phyloP scores from a whole-genome alignment of 345 rosid genomes.

The Eucalyptus fibrosa region DNA sequence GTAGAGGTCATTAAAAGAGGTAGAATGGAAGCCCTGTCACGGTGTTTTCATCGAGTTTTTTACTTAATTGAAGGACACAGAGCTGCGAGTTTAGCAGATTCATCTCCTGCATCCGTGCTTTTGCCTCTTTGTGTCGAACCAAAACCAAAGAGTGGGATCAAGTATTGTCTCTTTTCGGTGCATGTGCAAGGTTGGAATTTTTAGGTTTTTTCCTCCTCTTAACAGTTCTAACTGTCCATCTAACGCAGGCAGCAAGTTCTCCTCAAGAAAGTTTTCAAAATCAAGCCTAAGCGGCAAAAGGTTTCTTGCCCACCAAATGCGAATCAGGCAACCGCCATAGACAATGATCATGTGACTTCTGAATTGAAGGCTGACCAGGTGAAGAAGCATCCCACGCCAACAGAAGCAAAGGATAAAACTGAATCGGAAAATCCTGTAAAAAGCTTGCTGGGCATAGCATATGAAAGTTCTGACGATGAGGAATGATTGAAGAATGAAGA shows the following conservation, averaged over 20 bases:
- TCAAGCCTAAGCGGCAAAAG: conserved; percentile 62
- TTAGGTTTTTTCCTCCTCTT: not conserved
- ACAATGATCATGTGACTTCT: not conserved
- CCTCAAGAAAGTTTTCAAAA: conserved; percentile 77
- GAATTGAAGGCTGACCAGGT: not conserved
- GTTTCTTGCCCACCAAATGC: conserved; percentile 14
- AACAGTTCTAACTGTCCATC: not conserved
- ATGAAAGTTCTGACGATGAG: conserved; percentile 87
- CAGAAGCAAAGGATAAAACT: conserved; percentile 5
- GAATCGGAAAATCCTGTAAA: conserved; percentile 29
- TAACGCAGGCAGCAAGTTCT: conserved; percentile 73
- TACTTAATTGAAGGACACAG: too few species aligned
- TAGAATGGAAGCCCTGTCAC: too few species aligned
- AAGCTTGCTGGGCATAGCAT: conserved; percentile 71
- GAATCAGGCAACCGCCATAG: not conserved
- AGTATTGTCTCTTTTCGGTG: too few species aligned
- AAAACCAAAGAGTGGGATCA: too few species aligned
- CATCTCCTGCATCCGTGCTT: too few species aligned
- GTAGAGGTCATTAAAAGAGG: too few species aligned
- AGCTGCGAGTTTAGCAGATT: too few species aligned
- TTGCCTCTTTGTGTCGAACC: too few species aligned
- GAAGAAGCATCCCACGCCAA: conserved; percentile 3
- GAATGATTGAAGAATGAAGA: conserved; percentile 1
- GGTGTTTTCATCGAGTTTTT: too few species aligned
- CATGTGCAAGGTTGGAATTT: too few species aligned